Evolutionary conservation across 192 early-diverging fungal species (phyloP).

Genomic region (Lobulomyces angularis): DNA sequence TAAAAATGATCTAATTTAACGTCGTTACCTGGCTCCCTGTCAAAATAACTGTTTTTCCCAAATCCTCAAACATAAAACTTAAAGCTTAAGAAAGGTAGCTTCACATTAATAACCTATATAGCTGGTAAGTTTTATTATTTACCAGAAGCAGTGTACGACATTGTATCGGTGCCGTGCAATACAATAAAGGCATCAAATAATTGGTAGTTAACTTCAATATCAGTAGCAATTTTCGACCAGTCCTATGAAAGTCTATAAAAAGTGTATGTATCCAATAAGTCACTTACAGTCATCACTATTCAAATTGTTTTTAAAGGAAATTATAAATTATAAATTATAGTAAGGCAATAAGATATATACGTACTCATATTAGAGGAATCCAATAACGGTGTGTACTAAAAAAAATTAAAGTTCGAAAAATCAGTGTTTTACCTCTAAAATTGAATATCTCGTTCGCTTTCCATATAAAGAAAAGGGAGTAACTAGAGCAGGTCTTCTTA

Average conservation of each 20-base stretch:
- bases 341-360: not conserved
- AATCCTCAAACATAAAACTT: conserved; percentile 90
- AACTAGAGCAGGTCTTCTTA: conserved; percentile 50
- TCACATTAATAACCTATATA: conserved; percentile 23
- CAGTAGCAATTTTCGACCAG: conserved; percentile 91
- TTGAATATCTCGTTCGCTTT: conserved; percentile 84
- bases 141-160: conserved; percentile 76
- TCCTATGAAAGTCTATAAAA: conserved; percentile 29
- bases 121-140: conserved; percentile 12
- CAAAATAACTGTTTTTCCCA: conserved; percentile 96
- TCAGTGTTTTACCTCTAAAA: too few relatives aligned
- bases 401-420: too few relatives aligned
- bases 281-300: conserved; percentile 17
- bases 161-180: conserved; percentile 83
- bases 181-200: conserved; percentile 92
- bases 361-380: conserved; percentile 89
- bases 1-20: conserved; percentile 1
- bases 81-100: conserved; percentile 40
- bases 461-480: conserved; percentile 81
- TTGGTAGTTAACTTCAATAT: conserved; percentile 90
- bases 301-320: conserved; percentile 1
- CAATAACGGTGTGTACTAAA: conserved; percentile 84
- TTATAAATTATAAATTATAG: not conserved
- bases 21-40: conserved; percentile 76
- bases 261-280: not conserved